Evolutionary conservation across 345 rosid species (phyloP), one percentile per base, ranked within the genome.

Genomic region (Eucalyptus cloeziana): DNA sequence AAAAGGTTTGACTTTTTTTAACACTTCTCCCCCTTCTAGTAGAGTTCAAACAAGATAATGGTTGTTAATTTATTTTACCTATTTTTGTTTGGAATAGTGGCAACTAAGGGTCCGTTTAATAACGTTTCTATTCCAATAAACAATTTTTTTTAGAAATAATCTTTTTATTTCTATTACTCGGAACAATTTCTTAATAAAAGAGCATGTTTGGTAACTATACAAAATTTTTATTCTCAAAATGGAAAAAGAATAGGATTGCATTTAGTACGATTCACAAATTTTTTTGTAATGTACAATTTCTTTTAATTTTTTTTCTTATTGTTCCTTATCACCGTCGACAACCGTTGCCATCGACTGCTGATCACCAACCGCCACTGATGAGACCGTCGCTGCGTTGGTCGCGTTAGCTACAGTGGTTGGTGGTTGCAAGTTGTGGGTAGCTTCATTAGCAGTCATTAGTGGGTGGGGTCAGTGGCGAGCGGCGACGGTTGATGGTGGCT

Each of bases 401-500:
- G 3, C 4, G 12, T 45, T 1, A 52, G 10, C 58, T 52, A 52
- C 10, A 1, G 0, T 1, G 25, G 25, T 52, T 21, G 58, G 58
- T 52, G 58, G 58, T 52, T 52, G 25, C 0, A 52, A 5, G 56
- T 2, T 19, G 5, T 52, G 58, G 58, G 25, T 0, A 4, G 10
- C 2, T 5, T 52, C 58, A 19, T 52, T 0, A 52, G 8, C 2
- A 10, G 25, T 52, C 58, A 52, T 52, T 19, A 52, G 5, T 52
- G 25, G 58, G 58, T 52, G 58, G 25, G 58, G 25, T 52, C 0
- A 2, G 25, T 0, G 5, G 58, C 2, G 0, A 10, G 58, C 0
- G 2, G 25, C 3, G 25, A 52, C 10, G 0, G 2, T 52, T 52
- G 58, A 52, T 0, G 10, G 10, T 0, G 2, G 10, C 5, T 4